phyloP scores from a whole-genome alignment of 257 asterid genomes.

The Fraxinus americana region DNA sequence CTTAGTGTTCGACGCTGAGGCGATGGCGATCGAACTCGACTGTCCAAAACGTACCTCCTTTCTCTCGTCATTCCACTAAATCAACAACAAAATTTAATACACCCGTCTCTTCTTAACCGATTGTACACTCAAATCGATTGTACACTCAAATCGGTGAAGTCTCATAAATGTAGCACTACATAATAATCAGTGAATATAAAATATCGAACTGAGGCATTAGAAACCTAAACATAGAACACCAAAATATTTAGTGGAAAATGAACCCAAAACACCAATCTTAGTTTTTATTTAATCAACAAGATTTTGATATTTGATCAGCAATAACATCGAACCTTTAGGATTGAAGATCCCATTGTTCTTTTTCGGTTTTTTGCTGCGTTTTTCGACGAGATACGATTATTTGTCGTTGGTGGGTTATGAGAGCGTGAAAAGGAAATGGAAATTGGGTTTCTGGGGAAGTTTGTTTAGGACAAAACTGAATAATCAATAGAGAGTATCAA shows the following conservation, averaged over 20 bases:
- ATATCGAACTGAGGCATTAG: background rate
- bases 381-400: background rate
- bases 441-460: background rate
- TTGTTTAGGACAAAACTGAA: background rate
- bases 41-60: slow-evolving; percentile 36
- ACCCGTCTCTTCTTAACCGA: slow-evolving; percentile 16
- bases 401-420: background rate
- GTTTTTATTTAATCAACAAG: background rate
- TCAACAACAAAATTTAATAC: slow-evolving; percentile 6
- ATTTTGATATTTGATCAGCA: background rate
- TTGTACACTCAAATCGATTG: slow-evolving; percentile 19
- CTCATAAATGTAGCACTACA: slow-evolving; percentile 1
- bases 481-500: background rate
- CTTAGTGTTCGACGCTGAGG: slow-evolving; percentile 33
- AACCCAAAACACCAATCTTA: background rate
- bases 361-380: background rate
- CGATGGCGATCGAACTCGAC: slow-evolving; percentile 39
- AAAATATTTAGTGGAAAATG: background rate
- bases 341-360: background rate
- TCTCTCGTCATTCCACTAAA: slow-evolving; percentile 40
- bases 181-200: background rate
- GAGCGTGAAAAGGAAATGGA: background rate
- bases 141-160: slow-evolving; percentile 20
- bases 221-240: slow-evolving; percentile 25
- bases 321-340: background rate